Evolutionary conservation across 257 asterid genomes (phyloP).

Genomic region (Ligustrum vulgare): DNA sequence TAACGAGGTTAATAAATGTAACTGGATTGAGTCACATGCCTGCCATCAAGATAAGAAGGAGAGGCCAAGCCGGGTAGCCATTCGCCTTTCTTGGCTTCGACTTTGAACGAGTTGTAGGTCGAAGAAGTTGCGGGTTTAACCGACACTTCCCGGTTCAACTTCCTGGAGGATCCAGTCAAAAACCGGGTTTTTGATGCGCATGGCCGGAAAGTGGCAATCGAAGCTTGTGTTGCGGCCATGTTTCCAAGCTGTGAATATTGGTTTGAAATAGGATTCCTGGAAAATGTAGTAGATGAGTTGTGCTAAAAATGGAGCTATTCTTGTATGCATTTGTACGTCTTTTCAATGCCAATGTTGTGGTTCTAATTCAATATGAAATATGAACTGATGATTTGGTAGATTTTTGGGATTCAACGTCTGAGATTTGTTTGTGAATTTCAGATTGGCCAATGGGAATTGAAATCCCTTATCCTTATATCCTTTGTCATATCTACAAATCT

Average conservation of each 20-base stretch:
- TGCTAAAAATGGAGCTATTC: slow-evolving; percentile 18
- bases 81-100: slow-evolving; percentile 95
- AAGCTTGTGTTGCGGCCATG: slow-evolving; percentile 83
- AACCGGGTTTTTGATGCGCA: slow-evolving; percentile 56
- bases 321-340: slow-evolving; percentile 42
- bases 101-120: slow-evolving; percentile 45
- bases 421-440: slow-evolving; percentile 36
- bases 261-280: neutral
- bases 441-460: slow-evolving; percentile 57
- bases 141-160: slow-evolving; percentile 51
- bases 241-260: neutral
- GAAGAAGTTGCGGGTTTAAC: slow-evolving; percentile 39
- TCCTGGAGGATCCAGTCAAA: slow-evolving; percentile 65
- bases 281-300: slow-evolving; percentile 13
- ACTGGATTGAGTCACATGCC: slow-evolving; percentile 36
- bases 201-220: slow-evolving; percentile 73
- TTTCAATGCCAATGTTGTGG: slow-evolving; percentile 46
- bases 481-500: slow-evolving; percentile 57
- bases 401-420: slow-evolving; percentile 53
- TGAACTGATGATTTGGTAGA: slow-evolving; percentile 38
- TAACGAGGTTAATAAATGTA: neutral
- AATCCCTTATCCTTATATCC: slow-evolving; percentile 66
- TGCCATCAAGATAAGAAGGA: slow-evolving; percentile 82
- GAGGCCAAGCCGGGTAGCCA: slow-evolving; percentile 95
- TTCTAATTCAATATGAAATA: slow-evolving; percentile 33